These are phyloP conservation scores for Diddensiella caesifluorescens DNA, from an alignment of 805 yeast species.

Conservation along the genomic window DNA sequence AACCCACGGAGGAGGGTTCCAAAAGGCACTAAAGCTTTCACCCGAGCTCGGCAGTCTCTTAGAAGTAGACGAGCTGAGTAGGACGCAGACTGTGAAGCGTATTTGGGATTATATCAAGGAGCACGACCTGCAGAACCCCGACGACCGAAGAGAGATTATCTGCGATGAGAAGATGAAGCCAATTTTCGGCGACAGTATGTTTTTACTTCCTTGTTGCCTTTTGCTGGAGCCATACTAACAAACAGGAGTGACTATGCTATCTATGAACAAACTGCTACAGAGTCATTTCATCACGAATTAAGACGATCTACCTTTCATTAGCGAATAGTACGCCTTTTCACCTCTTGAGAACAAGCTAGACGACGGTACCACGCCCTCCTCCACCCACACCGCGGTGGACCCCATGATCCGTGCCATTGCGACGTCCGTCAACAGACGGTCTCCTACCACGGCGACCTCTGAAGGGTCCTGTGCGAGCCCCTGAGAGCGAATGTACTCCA, in stretches of 20 bases:
- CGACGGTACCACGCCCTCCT: conserved; percentile 58
- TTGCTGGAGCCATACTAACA: neutral
- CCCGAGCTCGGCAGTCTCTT: conserved; percentile 48
- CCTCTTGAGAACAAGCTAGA: conserved; percentile 11
- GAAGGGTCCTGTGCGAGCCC: conserved; percentile 44
- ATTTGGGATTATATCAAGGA: conserved; percentile 68
- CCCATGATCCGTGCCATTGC: conserved; percentile 95
- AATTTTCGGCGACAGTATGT: conserved; percentile 49
- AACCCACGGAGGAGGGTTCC: no score
- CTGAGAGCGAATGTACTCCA: conserved; percentile 50
- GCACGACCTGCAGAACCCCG: conserved; percentile 58
- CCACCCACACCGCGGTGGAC: conserved; percentile 75
- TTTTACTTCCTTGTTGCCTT: neutral
- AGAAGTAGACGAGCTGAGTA: conserved; percentile 42
- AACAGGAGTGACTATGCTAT: conserved; percentile 23
- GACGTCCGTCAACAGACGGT: conserved; percentile 84
- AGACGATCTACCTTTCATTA: conserved; percentile 5
- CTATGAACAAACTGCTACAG: conserved; percentile 27
- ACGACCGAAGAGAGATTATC: conserved; percentile 56
- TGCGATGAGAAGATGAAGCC: conserved; percentile 55
- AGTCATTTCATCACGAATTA: conserved; percentile 20
- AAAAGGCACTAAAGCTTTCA: conserved; percentile 45
- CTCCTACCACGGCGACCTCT: conserved; percentile 85
- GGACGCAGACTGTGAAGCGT: conserved; percentile 66
- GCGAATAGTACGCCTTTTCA: conserved; percentile 15